A percentile compares a stretch with the other conserved stretches of the same genome.
Conservation (phyloP, 495 filamentous ascomycete genomes). For the Collariella sp. region DNA sequence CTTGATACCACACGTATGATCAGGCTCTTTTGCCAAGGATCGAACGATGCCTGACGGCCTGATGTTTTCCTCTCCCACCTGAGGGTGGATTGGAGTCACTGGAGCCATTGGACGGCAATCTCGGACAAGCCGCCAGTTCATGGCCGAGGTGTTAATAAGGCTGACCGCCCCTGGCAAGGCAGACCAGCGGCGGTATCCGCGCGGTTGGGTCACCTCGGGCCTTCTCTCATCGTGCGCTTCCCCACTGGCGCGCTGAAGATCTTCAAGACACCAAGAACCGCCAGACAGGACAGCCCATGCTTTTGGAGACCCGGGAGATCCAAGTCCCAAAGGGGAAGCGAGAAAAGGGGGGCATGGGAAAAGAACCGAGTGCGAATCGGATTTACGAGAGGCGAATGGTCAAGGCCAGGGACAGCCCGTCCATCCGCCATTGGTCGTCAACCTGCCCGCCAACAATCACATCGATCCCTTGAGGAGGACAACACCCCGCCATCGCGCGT, state of each 20-base stretch:
- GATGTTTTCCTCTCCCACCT: background rate
- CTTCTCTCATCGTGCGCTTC: background rate
- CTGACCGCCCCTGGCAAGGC: background rate
- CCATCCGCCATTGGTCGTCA: no score
- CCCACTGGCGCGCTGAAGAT: background rate
- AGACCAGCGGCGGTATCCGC: background rate
- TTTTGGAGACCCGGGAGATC: no score
- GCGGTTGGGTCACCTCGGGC: constrained; percentile 2
- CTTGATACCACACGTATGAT: no score
- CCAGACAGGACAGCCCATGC: background rate
- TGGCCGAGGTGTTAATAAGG: background rate
- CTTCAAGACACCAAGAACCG: background rate
- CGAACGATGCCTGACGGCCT: no score
- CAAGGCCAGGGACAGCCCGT: background rate
- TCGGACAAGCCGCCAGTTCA: background rate
- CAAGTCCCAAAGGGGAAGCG: background rate
- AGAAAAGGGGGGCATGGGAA: background rate
- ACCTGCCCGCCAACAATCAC: background rate
- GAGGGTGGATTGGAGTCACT: no score
- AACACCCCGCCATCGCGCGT: no score
- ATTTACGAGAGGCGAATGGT: background rate
- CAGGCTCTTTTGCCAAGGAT: no score
- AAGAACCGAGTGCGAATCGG: constrained; percentile 5
- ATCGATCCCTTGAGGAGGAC: no score
- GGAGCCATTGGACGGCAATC: background rate